Percentiles rank a stretch among this genome's conserved stretches.
Evolutionary conservation across 208 protist genomes (phyloP).

Genomic region (Leishmania arabica): DNA sequence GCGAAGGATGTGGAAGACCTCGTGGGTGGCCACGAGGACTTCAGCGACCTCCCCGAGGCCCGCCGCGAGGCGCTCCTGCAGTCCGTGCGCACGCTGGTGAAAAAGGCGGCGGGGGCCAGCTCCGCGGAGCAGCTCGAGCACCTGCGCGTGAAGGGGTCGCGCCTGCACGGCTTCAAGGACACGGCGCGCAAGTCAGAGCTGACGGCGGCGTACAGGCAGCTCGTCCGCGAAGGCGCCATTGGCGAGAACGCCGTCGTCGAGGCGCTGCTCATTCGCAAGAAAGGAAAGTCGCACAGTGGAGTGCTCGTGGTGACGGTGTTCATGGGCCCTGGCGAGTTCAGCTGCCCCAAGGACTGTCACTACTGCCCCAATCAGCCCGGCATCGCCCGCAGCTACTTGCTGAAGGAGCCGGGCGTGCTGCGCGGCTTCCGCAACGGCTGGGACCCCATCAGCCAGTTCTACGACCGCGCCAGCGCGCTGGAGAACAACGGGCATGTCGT

Average conservation of each 20-base stretch:
- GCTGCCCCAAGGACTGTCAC: constrained; percentile 93
- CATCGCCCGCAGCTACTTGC: constrained; percentile 88
- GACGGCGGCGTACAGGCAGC: constrained; percentile 81
- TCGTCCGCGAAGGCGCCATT: constrained; percentile 71
- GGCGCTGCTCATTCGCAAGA: constrained; percentile 84
- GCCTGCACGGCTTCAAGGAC: constrained; percentile 80
- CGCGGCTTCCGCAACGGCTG: constrained; percentile 91
- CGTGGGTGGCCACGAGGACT: constrained; percentile 75
- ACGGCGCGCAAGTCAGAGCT: constrained; percentile 90
- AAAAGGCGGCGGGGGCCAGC: constrained; percentile 27
- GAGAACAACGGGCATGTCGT: constrained; percentile 93
- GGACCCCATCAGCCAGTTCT: constrained; percentile 92
- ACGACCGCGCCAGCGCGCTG: constrained; percentile 90
- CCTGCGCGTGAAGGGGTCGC: constrained; percentile 73
- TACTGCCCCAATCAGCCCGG: constrained; percentile 95
- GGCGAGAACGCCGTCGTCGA: constrained; percentile 47
- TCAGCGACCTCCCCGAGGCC: constrained; percentile 65
- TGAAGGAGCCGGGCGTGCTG: constrained; percentile 92
- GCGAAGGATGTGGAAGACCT: constrained; percentile 86
- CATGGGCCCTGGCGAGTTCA: constrained; percentile 91
- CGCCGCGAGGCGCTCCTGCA: constrained; percentile 68
- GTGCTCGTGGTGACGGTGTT: constrained; percentile 95
- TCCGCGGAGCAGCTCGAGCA: constrained; percentile 66
- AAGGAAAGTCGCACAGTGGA: constrained; percentile 85
- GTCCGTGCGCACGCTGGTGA: constrained; percentile 61